phyloP scores from a whole-genome alignment of 176 grass and related monocot genomes.

The Paspalum notatum region DNA sequence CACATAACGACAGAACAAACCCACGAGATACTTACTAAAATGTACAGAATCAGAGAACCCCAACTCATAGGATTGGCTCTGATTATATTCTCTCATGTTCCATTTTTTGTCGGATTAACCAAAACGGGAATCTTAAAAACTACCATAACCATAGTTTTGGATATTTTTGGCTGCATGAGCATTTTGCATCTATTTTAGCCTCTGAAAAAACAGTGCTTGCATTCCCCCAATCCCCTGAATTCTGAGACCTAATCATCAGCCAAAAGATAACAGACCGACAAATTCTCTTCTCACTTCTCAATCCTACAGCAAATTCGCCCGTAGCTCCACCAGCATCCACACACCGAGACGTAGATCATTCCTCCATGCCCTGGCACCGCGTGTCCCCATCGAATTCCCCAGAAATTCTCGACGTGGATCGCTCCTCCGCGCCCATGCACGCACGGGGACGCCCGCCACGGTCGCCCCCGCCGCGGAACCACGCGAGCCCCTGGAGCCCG shows the following conservation, averaged over 20 bases:
- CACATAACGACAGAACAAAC: neutral
- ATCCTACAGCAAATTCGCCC: conserved; percentile 4
- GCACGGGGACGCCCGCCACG: neutral
- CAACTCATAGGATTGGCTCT: neutral
- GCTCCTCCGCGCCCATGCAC: neutral
- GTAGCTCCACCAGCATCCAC: neutral
- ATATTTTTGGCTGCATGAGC: neutral
- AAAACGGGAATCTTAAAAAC: neutral
- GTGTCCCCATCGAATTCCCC: neutral
- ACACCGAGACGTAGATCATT: neutral
- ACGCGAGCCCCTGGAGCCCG: conserved; percentile 22
- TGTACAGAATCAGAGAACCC: neutral
- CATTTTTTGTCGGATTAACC: neutral
- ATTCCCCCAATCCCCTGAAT: neutral
- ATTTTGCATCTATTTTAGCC: neutral
- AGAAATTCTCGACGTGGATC: neutral
- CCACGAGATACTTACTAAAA: neutral
- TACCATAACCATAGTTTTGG: neutral
- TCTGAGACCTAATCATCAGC: neutral
- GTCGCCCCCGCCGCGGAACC: conserved; percentile 1
- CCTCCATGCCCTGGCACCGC: conserved; percentile 15
- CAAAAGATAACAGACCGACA: neutral
- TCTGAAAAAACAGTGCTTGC: neutral
- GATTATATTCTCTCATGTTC: neutral
- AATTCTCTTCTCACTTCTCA: neutral